Base-by-base conservation (phyloP, 2,329 filamentous ascomycete species). In the Trichoderma sp. region DNA sequence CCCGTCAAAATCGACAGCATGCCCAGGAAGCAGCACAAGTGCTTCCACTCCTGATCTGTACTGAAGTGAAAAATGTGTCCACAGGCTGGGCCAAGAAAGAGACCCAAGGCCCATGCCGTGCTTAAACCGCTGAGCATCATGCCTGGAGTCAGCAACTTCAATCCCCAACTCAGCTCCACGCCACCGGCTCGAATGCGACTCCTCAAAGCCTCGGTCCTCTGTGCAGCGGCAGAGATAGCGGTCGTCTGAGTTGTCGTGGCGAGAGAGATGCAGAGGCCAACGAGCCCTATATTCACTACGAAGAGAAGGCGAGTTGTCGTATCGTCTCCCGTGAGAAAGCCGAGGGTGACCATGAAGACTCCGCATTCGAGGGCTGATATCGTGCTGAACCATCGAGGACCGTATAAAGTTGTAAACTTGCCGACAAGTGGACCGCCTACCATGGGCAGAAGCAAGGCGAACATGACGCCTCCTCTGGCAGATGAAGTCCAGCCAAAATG, bases 61-160 rank as follows among this genome's bases (percentile, higher is more conserved):
- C 30, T 50, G n/a, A 66, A 66, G 39, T 61, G 64, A 50, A 66
- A 62, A 41, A 62, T 12, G 6, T 54, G 56, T 12, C 56, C 64
- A 48, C 64, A 61, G 9, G 64, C 57, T 44, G 64, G 64, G 3
- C 64, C 64, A n/a, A 66, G 24, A 24, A 66, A 66, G n/a, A 66
- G 30, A 6, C 56, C 58, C 21, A 62, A 30, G 24, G 64, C 64
- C 64, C 64, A 66, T 4, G 64, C 57, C 2, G 56, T 62, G 34
- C 56, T 61, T 4, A 66, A 30, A 15, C 64, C 64, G 34, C 64
- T 66, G 12, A 66, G 28, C 64, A 66, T 66, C 57, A 56, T 62
- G 9, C 64, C 64, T 7, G 64, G 58, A 30, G 64, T 62, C 12
- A 66, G 15, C 14, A 66, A 5, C n/a, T 39, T 55, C n/a, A 66